Evolutionary conservation across 1,139 yeast species (phyloP).

Genomic region (Meyerozyma elateridarum): DNA sequence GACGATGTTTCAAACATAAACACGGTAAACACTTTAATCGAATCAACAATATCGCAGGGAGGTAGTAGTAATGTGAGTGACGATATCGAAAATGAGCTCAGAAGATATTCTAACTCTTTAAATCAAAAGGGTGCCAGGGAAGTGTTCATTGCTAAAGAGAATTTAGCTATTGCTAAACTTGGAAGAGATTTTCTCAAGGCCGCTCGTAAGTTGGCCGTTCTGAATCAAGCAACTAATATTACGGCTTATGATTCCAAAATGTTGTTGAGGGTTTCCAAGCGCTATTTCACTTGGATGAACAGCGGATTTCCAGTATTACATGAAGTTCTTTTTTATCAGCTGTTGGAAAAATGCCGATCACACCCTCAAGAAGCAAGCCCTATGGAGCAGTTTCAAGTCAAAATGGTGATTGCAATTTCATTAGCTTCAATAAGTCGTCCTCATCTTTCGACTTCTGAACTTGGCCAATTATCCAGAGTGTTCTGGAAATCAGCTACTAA

Average conservation of each 20-base stretch:
- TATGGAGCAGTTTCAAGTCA: slow-evolving; percentile 1
- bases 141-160: slow-evolving; percentile 2
- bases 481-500: slow-evolving; percentile 3
- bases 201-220: slow-evolving; percentile 1
- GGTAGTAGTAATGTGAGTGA: neutral
- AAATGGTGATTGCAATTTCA: slow-evolving; percentile 4
- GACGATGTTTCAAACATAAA: neutral
- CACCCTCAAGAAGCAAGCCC: neutral
- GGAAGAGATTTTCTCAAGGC: slow-evolving; percentile 3
- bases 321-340: neutral
- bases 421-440: slow-evolving; percentile 3
- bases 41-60: neutral
- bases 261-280: neutral
- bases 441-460: neutral
- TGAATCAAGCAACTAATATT: slow-evolving; percentile 1
- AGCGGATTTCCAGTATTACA: slow-evolving; percentile 3
- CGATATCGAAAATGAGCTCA: neutral
- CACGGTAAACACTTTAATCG: neutral
- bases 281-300: slow-evolving; percentile 5
- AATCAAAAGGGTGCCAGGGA: neutral
- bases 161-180: slow-evolving; percentile 1
- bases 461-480: slow-evolving; percentile 2
- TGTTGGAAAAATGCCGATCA: neutral
- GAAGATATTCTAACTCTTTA: neutral
- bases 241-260: slow-evolving; percentile 1